These are phyloP conservation scores for Nepenthes gracilis DNA, from an alignment of 148 eudicot genomes.

Conservation along the genomic window DNA sequence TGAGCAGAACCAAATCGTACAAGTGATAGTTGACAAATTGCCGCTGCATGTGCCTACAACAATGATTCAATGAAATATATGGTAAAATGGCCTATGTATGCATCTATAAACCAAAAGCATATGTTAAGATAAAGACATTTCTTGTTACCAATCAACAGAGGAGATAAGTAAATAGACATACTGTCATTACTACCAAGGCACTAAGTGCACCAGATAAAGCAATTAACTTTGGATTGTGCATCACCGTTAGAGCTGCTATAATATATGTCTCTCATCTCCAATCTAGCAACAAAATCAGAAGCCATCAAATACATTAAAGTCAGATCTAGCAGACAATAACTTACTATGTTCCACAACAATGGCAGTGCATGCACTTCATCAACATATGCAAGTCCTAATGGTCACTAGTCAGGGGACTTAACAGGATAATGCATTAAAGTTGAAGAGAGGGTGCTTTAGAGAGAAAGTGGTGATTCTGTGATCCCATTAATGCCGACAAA, in stretches of 20 bases:
- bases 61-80: no score
- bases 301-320: not conserved
- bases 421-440: no score
- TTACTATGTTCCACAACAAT: no score
- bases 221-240: slow-evolving; percentile 94
- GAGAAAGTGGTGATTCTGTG: not conserved
- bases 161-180: slow-evolving; percentile 19
- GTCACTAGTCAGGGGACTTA: no score
- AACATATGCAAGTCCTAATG: no score
- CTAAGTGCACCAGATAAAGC: slow-evolving; percentile 95
- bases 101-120: not conserved
- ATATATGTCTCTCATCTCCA: slow-evolving; percentile 97
- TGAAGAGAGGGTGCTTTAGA: no score
- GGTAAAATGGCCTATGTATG: not conserved
- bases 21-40: not conserved
- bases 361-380: no score
- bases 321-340: no score
- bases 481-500: not conserved
- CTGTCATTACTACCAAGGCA: slow-evolving; percentile 97
- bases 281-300: slow-evolving; percentile 41
- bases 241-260: slow-evolving; percentile 97
- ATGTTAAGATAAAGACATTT: not conserved
- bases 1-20: not conserved
- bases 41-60: no score
- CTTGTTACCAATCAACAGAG: not conserved